Evolutionary conservation across 164 flowering plant genomes (phyloP).

Genomic region (Kingdonia uniflora): DNA sequence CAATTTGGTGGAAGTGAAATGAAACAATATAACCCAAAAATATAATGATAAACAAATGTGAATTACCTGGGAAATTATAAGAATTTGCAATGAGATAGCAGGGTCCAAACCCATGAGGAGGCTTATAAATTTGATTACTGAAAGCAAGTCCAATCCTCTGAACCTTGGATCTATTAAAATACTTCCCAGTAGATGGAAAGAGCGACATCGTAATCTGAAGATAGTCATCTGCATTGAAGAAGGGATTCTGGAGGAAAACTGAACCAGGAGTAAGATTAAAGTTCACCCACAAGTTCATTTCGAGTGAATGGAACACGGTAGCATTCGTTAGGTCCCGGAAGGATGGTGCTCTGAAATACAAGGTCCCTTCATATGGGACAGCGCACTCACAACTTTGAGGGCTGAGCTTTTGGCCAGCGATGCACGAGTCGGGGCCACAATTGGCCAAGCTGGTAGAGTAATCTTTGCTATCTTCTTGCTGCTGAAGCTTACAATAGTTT

Average conservation of each 20-base stretch:
- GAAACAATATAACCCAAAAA: too few species aligned
- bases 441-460: slow-evolving; percentile 65
- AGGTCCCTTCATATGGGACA: slow-evolving; percentile 71
- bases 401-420: slow-evolving; percentile 39
- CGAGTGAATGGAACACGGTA: slow-evolving; percentile 48
- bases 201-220: slow-evolving; percentile 64
- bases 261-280: slow-evolving; percentile 73
- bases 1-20: slow-evolving; percentile 5
- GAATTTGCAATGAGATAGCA: slow-evolving; percentile 44
- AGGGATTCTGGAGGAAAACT: slow-evolving; percentile 54
- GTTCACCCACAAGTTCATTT: slow-evolving; percentile 54
- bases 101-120: slow-evolving; percentile 54
- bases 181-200: slow-evolving; percentile 51
- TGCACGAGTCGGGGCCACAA: slow-evolving; percentile 55
- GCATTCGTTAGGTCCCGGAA: slow-evolving; percentile 65
- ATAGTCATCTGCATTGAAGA: slow-evolving; percentile 62
- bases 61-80: slow-evolving; percentile 48
- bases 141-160: slow-evolving; percentile 52
- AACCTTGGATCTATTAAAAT: slow-evolving; percentile 56
- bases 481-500: slow-evolving; percentile 50
- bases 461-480: slow-evolving; percentile 14
- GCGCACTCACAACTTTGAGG: slow-evolving; percentile 88
- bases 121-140: slow-evolving; percentile 57
- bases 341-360: slow-evolving; percentile 68
- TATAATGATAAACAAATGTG: background rate